A percentile compares a stretch with the other conserved stretches of the same genome.
These are phyloP conservation scores for Trypanosoma boissoni DNA, from an alignment of 208 protist genomes.

Conservation along the genomic window DNA sequence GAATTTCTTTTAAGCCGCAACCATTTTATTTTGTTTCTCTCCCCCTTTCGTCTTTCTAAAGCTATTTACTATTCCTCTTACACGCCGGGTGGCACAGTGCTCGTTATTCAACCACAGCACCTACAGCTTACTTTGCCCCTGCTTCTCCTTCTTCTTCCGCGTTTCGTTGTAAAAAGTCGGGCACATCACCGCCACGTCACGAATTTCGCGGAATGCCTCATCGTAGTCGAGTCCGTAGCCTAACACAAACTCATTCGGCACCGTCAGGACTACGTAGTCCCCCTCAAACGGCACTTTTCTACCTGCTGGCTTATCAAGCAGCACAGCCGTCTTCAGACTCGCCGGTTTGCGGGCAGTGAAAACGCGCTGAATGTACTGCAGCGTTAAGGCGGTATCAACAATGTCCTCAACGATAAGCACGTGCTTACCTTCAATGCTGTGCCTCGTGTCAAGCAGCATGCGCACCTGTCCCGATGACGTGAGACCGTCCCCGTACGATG, in stretches of 20 bases:
- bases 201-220: constrained; percentile 77
- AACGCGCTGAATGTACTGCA: constrained; percentile 62
- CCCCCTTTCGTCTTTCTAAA: background rate
- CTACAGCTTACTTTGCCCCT: too few species aligned
- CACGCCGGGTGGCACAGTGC: too few species aligned
- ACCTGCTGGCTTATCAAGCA: constrained; percentile 80
- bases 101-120: too few species aligned
- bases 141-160: constrained; percentile 6
- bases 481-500: constrained; percentile 47
- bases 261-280: constrained; percentile 70
- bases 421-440: constrained; percentile 68
- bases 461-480: constrained; percentile 77
- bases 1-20: too few species aligned
- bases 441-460: constrained; percentile 77
- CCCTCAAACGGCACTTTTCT: constrained; percentile 42
- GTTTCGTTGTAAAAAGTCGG: constrained; percentile 51
- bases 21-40: constrained; percentile 18
- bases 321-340: constrained; percentile 76
- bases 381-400: constrained; percentile 80
- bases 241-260: constrained; percentile 79
- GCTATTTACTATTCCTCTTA: too few species aligned
- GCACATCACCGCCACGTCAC: constrained; percentile 70
- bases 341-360: constrained; percentile 59
- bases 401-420: constrained; percentile 91
- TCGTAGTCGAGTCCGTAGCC: constrained; percentile 92